Evolutionary conservation across 1,139 yeast species (phyloP), one percentile per base, ranked within the genome.

Genomic region (Suhomyces bribrorum): DNA sequence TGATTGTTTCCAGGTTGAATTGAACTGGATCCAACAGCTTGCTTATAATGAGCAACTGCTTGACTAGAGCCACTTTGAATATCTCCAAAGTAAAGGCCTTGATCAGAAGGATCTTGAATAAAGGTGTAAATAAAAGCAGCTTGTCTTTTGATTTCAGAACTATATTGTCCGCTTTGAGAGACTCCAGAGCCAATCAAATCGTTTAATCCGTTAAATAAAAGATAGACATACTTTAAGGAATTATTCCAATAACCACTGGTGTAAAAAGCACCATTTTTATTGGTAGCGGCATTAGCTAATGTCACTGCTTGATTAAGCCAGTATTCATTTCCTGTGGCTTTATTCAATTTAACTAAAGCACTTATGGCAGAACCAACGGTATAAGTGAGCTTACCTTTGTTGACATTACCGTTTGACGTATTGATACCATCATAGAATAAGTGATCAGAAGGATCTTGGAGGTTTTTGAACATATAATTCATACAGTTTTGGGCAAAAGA

Each of bases 321-420:
- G 29, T 32, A 35, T 5, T 31, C 13, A 28, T 47, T 37, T 1
- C 48, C 48, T 12, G 52, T 47, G 11, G 30, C 31, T 34, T 46
- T 44, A 37, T 36, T 31, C 32, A 67, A 49, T 37, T 54, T 56
- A 2, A 66, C 56, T 38, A 64, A 56, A 1, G 65, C 50, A 14
- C 68, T 61, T 29, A 67, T 49, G 9, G 65, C 59, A 14, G 50
- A 46, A 2, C 73, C 73, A 7, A 64, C 63, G 1, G 72, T 64
- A 46, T 67, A 67, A 5, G 72, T 52, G 31, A 67, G 55, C 42
- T 66, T 64, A 1, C 72, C 73, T 18, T 50, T 49, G 46, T 67
- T 62, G 7, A 59, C 34, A n/a, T 49, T 36, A 29, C 53, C 44
- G 20, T 22, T 15, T 31, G 50, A 41, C 22, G 36, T 36, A 14